These are phyloP conservation scores for Salvia splendens DNA, from an alignment of 257 asterid species.

Conservation along the genomic window DNA sequence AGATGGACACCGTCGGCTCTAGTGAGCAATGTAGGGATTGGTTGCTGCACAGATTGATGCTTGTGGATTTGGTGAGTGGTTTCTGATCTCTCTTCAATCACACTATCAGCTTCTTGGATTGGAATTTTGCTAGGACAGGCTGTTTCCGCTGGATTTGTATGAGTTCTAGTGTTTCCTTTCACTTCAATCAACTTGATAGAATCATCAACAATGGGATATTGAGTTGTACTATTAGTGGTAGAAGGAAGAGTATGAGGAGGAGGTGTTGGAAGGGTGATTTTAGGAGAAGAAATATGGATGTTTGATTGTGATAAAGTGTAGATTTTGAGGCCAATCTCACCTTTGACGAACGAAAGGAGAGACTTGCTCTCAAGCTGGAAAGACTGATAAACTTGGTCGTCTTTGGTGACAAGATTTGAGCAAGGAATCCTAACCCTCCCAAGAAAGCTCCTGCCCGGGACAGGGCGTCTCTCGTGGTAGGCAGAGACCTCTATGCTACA, in stretches of 20 bases:
- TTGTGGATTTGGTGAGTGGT: slow-evolving; percentile 42
- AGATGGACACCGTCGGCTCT: too few species aligned
- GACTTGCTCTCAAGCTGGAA: slow-evolving; percentile 61
- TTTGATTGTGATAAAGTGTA: slow-evolving; percentile 45
- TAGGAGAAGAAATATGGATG: slow-evolving; percentile 29
- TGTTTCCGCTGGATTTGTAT: slow-evolving; percentile 18
- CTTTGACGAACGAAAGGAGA: slow-evolving; percentile 48
- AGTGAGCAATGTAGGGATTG: slow-evolving; percentile 27
- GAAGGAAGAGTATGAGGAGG: slow-evolving; percentile 11
- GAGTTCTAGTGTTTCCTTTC: slow-evolving; percentile 29
- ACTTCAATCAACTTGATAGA: slow-evolving; percentile 23
- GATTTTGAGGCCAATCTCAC: slow-evolving; percentile 69
- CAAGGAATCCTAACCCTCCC: slow-evolving; percentile 67
- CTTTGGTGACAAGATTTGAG: slow-evolving; percentile 59
- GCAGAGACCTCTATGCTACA: slow-evolving; percentile 50
- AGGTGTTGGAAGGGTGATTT: slow-evolving; percentile 12
- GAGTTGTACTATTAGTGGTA: slow-evolving; percentile 29
- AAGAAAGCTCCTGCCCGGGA: slow-evolving; percentile 55
- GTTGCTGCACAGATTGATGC: slow-evolving; percentile 43
- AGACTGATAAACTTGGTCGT: slow-evolving; percentile 65
- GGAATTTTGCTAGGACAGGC: slow-evolving; percentile 10
- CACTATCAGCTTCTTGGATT: slow-evolving; percentile 29
- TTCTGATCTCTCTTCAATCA: slow-evolving; percentile 31
- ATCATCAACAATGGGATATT: slow-evolving; percentile 29
- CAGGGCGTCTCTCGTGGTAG: slow-evolving; percentile 57